Evolutionary conservation across 2,329 filamentous ascomycete species (phyloP).

Genomic region (Clarireedia hainanense): DNA sequence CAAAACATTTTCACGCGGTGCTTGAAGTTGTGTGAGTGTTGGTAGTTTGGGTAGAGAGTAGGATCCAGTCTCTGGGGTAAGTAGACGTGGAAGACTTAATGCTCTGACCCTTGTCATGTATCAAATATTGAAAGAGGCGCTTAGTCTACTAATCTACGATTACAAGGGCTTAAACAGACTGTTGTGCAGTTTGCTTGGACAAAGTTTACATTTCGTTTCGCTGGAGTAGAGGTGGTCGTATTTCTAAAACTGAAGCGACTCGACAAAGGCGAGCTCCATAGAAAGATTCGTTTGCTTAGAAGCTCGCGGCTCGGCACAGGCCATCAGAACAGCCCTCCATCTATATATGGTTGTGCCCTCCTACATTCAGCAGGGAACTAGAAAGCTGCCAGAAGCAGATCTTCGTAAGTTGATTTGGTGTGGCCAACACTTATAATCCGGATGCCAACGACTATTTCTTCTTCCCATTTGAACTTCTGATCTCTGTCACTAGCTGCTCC

Average conservation of each 20-base stretch:
- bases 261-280: no score
- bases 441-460: conserved; percentile 18
- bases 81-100: background rate
- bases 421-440: background rate
- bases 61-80: background rate
- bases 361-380: background rate
- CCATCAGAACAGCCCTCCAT: background rate
- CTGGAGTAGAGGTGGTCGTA: no score
- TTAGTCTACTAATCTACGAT: no score
- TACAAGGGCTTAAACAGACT: no score
- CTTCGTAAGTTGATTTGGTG: background rate
- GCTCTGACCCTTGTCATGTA: no score
- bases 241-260: no score
- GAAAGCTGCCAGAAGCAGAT: background rate
- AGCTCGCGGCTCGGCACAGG: no score
- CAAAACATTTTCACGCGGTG: conserved; percentile 25
- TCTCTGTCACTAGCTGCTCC: conserved; percentile 27
- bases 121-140: no score
- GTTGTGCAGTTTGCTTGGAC: no score
- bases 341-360: background rate
- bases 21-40: background rate
- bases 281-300: no score
- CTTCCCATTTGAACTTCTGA: conserved; percentile 22
- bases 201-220: no score
- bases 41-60: background rate